These are phyloP conservation scores for Phoma sp. DNA, from an alignment of 2,329 filamentous ascomycete species.

Conservation along the genomic window DNA sequence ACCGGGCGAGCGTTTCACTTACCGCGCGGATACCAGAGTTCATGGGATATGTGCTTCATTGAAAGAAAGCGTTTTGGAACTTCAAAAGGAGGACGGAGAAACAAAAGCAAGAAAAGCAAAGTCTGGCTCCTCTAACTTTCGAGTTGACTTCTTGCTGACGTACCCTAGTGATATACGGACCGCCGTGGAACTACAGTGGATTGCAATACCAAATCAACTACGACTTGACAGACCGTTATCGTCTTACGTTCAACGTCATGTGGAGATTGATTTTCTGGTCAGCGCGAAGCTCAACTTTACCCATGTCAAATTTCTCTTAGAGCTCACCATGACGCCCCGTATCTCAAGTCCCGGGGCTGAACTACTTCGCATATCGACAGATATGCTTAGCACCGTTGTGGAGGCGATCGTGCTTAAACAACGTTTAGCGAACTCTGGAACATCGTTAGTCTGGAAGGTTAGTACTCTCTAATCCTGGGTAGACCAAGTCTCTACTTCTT, in stretches of 20 bases:
- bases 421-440: conserved; percentile 44
- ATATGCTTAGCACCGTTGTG: conserved; percentile 39
- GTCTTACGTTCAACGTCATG: conserved; percentile 16
- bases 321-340: conserved; percentile 26
- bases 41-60: conserved; percentile 50
- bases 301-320: conserved; percentile 42
- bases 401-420: conserved; percentile 39
- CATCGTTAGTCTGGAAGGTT: conserved; percentile 42
- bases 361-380: conserved; percentile 32
- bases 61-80: conserved; percentile 7
- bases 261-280: conserved; percentile 42
- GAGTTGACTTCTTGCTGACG: background rate
- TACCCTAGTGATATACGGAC: background rate
- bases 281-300: conserved; percentile 43
- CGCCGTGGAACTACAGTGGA: background rate
- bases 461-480: background rate
- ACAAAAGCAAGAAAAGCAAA: background rate
- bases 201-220: background rate
- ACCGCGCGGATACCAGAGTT: conserved; percentile 6
- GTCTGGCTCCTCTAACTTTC: background rate
- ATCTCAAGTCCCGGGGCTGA: conserved; percentile 27
- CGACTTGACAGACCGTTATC: background rate
- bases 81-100: background rate
- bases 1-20: background rate
- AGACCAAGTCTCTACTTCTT: no score